Evolutionary conservation across 148 eudicot genomes (phyloP), one percentile per base, ranked within the genome.

Genomic region (Rhododendron simsii): DNA sequence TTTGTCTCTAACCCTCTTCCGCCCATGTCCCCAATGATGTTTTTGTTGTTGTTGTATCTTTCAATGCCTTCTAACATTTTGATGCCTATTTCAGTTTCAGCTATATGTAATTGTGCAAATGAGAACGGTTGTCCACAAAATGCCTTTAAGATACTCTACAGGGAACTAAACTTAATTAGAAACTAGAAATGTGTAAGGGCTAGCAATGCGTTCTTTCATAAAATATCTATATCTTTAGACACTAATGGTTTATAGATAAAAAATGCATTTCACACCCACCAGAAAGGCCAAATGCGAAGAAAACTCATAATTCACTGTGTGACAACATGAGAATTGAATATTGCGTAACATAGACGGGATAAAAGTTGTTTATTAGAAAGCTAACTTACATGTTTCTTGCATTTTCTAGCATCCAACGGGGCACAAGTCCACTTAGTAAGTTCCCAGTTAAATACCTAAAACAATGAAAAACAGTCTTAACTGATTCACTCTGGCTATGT

Each of bases 401-500:
- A 45, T 0, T 35, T 5, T 79, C 45, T 30, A 51, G 84, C 82
- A 83, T 83, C 88, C 90, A 88, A 69, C 28, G 69, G 71, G 84
- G 84, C 33, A 88, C 71, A 13, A 23, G 11, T 79, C 90, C 88
- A 55, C 30, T 57, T 41, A 88, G 86, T 84, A 85, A 28, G 87
- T 88, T 88, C 37, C 90, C 87, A 30, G 87, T 82, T 51, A 88
- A 61, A 83, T 78, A 83, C n/a, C 90, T 88, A 20, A 11, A 61
- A 61, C 11, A 21, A 23, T 5, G 11, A 2, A 51, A 76, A 47
- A 2, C 33, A 76, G 7, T 21, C 11, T 59, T 12, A 35, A 35
- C 2, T 81, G 0, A 69, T 48, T 71, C 20, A 55, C 69, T 59
- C 18, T 28, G 51, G 48, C 35, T 20, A 11, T 57, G 7, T 59